A percentile compares a stretch with the other conserved stretches of the same genome.
Conservation (phyloP, 2,329 filamentous ascomycete species). For the Balansia obtecta region DNA sequence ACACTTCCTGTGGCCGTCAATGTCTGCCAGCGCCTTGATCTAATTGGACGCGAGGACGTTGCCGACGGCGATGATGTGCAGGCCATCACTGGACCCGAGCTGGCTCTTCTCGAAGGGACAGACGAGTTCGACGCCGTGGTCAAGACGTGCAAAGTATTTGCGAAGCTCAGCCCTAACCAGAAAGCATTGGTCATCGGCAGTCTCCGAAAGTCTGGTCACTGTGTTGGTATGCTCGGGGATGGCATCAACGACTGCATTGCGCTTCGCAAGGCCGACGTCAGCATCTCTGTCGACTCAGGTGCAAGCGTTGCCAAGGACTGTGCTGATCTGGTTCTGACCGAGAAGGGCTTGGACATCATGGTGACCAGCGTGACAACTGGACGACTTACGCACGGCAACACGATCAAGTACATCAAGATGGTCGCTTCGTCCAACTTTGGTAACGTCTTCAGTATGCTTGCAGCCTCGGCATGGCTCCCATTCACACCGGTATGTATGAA, state of each 20-base stretch:
- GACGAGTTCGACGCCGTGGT: constrained; percentile 13
- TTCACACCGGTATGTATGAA: constrained; percentile 10
- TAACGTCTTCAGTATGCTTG: constrained; percentile 18
- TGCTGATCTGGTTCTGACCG: constrained; percentile 17
- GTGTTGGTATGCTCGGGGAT: constrained; percentile 18
- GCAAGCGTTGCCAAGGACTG: constrained; percentile 17
- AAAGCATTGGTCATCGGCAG: constrained; percentile 15
- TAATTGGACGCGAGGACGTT: constrained; percentile 9
- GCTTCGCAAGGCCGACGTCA: constrained; percentile 15
- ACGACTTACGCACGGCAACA: constrained; percentile 16
- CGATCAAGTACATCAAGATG: constrained; percentile 21
- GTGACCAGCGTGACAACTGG: constrained; percentile 14
- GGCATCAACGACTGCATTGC: constrained; percentile 20
- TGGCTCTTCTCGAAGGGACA: constrained; percentile 10
- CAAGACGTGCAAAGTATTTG: constrained; percentile 15
- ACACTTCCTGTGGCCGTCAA: constrained; percentile 17
- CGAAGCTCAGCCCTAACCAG: constrained; percentile 16
- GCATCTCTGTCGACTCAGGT: constrained; percentile 19
- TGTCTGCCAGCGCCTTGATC: constrained; percentile 14
- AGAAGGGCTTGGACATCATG: constrained; percentile 18
- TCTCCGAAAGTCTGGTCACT: constrained; percentile 13
- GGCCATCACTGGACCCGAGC: constrained; percentile 15
- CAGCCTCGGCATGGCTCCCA: constrained; percentile 17
- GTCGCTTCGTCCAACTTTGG: constrained; percentile 19
- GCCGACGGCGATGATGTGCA: constrained; percentile 11